Percentiles rank a stretch among this genome's conserved stretches.
phyloP scores from a whole-genome alignment of 371 early-diverging fungal species.

The Basidiobolus meristosporus region DNA sequence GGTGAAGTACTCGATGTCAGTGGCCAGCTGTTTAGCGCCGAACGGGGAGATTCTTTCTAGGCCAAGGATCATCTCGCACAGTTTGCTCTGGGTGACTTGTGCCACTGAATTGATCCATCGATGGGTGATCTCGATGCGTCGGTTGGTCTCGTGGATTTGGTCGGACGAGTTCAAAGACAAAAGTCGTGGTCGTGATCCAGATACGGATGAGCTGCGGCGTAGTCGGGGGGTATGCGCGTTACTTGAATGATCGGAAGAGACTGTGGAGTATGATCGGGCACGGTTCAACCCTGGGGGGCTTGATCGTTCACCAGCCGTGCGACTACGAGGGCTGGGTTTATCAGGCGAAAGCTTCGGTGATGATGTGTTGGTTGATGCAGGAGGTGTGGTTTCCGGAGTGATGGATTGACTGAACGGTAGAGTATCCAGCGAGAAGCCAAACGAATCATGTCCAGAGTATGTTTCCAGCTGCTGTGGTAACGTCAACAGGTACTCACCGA shows the following conservation, averaged over 20 bases:
- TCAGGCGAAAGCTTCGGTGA: not conserved
- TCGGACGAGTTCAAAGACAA: not conserved
- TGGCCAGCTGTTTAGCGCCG: conserved; percentile 26
- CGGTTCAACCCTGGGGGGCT: not conserved
- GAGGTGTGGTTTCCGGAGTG: not conserved
- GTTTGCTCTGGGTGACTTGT: conserved; percentile 25
- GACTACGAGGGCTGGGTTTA: not conserved
- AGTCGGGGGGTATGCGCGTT: not conserved
- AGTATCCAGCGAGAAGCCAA: conserved; percentile 25
- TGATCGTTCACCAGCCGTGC: not conserved
- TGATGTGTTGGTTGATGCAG: conserved; percentile 3
- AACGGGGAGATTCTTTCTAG: conserved; percentile 17
- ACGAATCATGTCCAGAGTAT: conserved; percentile 28
- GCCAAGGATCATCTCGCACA: conserved; percentile 13
- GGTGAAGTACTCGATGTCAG: conserved; percentile 34
- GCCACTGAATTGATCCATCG: conserved; percentile 47
- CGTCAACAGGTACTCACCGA: conserved; percentile 43
- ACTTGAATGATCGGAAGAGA: not conserved
- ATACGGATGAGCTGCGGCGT: not conserved
- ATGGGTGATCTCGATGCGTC: conserved; percentile 22
- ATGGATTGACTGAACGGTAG: conserved; percentile 23
- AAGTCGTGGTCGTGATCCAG: not conserved
- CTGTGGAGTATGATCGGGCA: not conserved
- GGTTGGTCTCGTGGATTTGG: conserved; percentile 7
- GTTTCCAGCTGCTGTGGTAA: conserved; percentile 51